Base-by-base conservation (phyloP, 2,329 filamentous ascomycete species). In the Clonostachys rosea region DNA sequence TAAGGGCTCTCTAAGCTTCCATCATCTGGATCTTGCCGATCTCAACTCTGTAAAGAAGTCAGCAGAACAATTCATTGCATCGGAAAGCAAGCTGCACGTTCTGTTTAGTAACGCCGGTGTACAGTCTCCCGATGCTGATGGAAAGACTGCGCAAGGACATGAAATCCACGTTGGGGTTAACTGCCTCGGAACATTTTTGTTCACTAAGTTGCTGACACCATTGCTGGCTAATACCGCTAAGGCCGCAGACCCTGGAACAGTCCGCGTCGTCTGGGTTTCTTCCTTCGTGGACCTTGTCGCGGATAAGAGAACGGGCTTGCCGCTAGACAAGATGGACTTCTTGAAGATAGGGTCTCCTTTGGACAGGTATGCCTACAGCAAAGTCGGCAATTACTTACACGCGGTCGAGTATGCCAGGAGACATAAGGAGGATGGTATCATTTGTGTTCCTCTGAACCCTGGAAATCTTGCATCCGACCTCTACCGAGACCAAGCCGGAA, bases 81-180 rank as follows among this genome's bases (percentile, higher is more conserved):
- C 47, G 20, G 57, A 61, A 41, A 47, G 43, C 12, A 55, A 55
- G 12, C 53, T 72, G 6, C 62, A 71, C 48, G 59, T 68, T 3
- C 50, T 71, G 34, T 59, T 64, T 50, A 64, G 71, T 49, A 72
- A 72, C 55, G 70, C 70, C 0, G 70, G 62, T 9, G 58, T 73
- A n/a, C 70, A 70, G 60, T 55, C 55, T 1, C 59, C 67, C 0
- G 65, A 68, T 0, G 52, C 53, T 11, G 68, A 63, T 1, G 62
- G 56, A 34, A 62, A 59, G 52, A 70, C 67, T 2, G 57, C 55
- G 1, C 67, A 71, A 42, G 60, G 61, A 6, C 64, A 70, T 43
- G 68, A 71, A 48, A 56, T 69, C 5, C 66, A 70, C 47, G 62
- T 71, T 5, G 68, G 67, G 6, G 60, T 62, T 2, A 71, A 71